A percentile compares a stretch with the other conserved stretches of the same genome.
phyloP scores from a whole-genome alignment of 768 basidiomycete species.

The Serendipita sp. region DNA sequence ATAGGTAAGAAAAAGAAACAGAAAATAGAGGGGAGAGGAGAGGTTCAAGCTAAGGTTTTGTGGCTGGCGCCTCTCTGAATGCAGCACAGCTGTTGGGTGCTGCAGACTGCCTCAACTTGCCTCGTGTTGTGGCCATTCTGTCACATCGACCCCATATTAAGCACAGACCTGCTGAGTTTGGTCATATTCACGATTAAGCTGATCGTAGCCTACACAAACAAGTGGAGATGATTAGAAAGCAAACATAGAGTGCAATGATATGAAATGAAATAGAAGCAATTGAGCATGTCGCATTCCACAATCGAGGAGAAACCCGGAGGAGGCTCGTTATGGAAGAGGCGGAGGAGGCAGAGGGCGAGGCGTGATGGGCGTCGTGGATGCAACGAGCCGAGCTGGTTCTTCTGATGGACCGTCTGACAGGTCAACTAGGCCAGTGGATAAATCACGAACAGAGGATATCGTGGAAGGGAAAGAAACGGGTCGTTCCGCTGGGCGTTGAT shows the following conservation, averaged over 20 bases:
- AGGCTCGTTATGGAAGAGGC: background rate
- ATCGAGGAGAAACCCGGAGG: background rate
- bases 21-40: background rate
- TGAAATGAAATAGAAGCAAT: too few relatives aligned
- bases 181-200: too few relatives aligned
- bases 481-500: background rate
- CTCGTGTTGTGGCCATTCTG: background rate
- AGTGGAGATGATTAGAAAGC: too few relatives aligned
- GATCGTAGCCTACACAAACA: too few relatives aligned
- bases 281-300: too few relatives aligned
- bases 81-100: too few relatives aligned
- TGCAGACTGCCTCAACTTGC: background rate
- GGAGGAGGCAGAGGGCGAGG: background rate
- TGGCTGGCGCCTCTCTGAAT: background rate
- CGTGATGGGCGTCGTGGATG: background rate
- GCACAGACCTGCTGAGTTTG: too few relatives aligned
- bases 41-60: background rate
- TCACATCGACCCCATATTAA: background rate
- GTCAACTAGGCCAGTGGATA: background rate
- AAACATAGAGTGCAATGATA: too few relatives aligned
- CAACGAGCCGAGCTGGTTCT: too few relatives aligned
- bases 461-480: background rate
- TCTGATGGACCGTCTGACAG: too few relatives aligned
- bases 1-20: background rate
- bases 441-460: background rate